Evolutionary conservation across 2,329 filamentous ascomycete genomes (phyloP).

Genomic region (Fusarium beomiforme): DNA sequence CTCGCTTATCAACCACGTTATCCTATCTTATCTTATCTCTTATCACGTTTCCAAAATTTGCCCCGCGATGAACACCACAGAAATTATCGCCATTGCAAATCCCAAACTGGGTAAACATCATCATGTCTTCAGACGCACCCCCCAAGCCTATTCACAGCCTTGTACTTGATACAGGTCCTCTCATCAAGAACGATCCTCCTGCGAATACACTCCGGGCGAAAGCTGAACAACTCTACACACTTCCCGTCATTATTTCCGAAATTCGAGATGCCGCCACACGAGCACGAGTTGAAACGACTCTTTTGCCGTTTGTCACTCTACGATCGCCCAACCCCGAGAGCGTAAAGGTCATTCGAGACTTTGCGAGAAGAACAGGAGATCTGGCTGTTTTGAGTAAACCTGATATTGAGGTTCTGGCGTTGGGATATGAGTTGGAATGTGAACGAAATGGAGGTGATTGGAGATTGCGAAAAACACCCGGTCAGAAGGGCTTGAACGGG

Average conservation of each 20-base stretch:
- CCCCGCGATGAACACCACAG: constrained; percentile 41
- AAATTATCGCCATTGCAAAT: constrained; percentile 38
- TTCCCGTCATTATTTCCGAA: constrained; percentile 86
- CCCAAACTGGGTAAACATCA: constrained; percentile 15
- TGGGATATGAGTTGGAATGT: constrained; percentile 94
- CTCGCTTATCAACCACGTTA: too few relatives aligned
- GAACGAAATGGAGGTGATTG: constrained; percentile 91
- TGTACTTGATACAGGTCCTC: constrained; percentile 88
- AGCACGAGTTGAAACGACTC: constrained; percentile 81
- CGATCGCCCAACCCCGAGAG: constrained; percentile 80
- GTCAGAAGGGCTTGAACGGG: constrained; percentile 81
- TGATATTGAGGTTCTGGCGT: constrained; percentile 87
- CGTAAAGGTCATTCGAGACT: constrained; percentile 81
- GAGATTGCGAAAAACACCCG: constrained; percentile 80
- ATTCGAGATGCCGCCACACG: constrained; percentile 88
- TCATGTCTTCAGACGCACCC: constrained; percentile 39
- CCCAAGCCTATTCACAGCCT: constrained; percentile 81
- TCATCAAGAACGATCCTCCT: constrained; percentile 92
- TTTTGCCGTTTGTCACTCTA: constrained; percentile 85
- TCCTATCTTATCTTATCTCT: constrained; percentile 36
- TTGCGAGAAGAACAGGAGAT: constrained; percentile 91
- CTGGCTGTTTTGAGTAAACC: constrained; percentile 86
- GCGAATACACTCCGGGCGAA: constrained; percentile 83
- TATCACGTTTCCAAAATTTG: constrained; percentile 27
- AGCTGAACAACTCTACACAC: constrained; percentile 81